phyloP scores from a whole-genome alignment of 257 asterid genomes.

The Ilex asprella region DNA sequence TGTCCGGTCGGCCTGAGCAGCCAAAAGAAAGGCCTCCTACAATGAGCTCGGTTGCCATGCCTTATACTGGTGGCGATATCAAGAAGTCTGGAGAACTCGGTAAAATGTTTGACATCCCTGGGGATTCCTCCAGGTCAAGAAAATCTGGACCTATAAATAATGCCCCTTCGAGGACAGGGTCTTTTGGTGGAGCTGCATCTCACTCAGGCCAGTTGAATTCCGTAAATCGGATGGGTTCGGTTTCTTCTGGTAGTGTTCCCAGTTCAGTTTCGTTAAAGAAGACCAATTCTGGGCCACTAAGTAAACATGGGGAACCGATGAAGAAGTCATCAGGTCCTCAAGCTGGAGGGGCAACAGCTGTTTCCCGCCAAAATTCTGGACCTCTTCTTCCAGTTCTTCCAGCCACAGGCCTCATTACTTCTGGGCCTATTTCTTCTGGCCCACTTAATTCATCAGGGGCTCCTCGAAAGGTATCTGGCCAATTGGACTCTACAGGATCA shows the following conservation, averaged over 20 bases:
- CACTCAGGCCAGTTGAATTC: slow-evolving; percentile 61
- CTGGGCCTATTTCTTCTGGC: slow-evolving; percentile 70
- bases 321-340: slow-evolving; percentile 68
- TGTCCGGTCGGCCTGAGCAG: slow-evolving; percentile 77
- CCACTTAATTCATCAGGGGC: slow-evolving; percentile 60
- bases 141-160: slow-evolving; percentile 61
- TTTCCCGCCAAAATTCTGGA: slow-evolving; percentile 62
- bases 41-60: slow-evolving; percentile 59
- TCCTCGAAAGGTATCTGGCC: slow-evolving; percentile 59
- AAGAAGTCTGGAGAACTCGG: slow-evolving; percentile 80
- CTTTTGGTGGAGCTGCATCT: slow-evolving; percentile 46
- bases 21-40: slow-evolving; percentile 54
- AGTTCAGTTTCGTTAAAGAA: slow-evolving; percentile 57
- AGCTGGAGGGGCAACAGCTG: slow-evolving; percentile 36
- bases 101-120: slow-evolving; percentile 65
- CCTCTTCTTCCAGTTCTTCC: slow-evolving; percentile 61
- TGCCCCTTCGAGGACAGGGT: slow-evolving; percentile 56
- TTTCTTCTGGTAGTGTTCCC: slow-evolving; percentile 33
- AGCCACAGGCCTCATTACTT: slow-evolving; percentile 58
- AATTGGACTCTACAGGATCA: slow-evolving; percentile 47
- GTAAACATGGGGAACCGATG: slow-evolving; percentile 62
- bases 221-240: slow-evolving; percentile 27
- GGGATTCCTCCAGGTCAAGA: slow-evolving; percentile 50
- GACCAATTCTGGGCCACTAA: slow-evolving; percentile 60
- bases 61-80: slow-evolving; percentile 82